Evolutionary conservation across 2,329 filamentous ascomycete species (phyloP), one percentile per base, ranked within the genome.

Genomic region (Penicillium aurantiogriseum): DNA sequence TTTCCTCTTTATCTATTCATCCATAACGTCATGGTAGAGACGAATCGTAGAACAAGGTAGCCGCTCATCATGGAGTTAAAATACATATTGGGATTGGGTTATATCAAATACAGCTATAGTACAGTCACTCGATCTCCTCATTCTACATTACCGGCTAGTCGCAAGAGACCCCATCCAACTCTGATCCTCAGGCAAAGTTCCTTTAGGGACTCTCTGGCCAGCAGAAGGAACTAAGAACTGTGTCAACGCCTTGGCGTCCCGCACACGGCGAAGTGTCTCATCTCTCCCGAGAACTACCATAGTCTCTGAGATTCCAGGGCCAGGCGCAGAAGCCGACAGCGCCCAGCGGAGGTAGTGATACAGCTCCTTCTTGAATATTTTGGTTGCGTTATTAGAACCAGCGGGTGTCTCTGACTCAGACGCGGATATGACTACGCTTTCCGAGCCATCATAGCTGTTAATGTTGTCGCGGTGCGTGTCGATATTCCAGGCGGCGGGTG

Each of bases 261-360:
- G 62, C n/a, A 83, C 60, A 48, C 82, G 73, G 47, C 69, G 67
- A 21, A 82, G 61, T 10, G 77, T 79, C 65, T 84, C 81, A 3
- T 79, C 73, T 46, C 77, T 78, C 0, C 85, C 85, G 23, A 88
- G 67, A 21, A 85, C 77, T 13, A 68, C 74, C 81, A 88, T 82
- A 2, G 79, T 79, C 39, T 79, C 75, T 1, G 79, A 79, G 10
- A 83, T 78, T 17, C 79, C 76, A 1, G 84, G 83, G 0, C 85
- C 85, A 10, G 79, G 76, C 21, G 74, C 73, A 2, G 82, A 82
- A 40, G 77, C 82, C 2, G 78, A 76, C 25, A 88, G 61, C 2
- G 81, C 83, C 78, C 83, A 82, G 51, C 85, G 79, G 52, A 88
- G 71, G 64, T 83, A 85, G 55, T 79, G 72, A 70, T 85, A 82